These are phyloP conservation scores for Apiospora aurea DNA, from an alignment of 2,329 filamentous ascomycete genomes.

Conservation along the genomic window DNA sequence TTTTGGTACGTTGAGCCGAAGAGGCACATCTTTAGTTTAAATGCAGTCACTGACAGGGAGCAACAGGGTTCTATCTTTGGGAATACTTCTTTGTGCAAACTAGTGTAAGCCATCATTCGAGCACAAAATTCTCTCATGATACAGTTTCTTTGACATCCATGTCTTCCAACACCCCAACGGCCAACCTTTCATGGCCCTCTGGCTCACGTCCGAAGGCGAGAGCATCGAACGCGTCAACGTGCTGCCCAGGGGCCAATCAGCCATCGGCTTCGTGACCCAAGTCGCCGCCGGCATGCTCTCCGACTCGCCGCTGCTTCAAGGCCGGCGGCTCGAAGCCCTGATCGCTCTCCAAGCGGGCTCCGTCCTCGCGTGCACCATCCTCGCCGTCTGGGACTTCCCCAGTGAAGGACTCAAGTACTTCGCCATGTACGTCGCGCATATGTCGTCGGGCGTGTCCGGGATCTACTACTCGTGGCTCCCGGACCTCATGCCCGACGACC, in stretches of 20 bases:
- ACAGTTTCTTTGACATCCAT: slow-evolving; percentile 11
- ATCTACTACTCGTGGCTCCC: slow-evolving; percentile 36
- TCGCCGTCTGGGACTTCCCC: slow-evolving; percentile 24
- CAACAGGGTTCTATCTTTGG: not conserved
- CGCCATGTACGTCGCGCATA: slow-evolving; percentile 29
- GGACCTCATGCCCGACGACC: slow-evolving; percentile 36
- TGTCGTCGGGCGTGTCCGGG: slow-evolving; percentile 29
- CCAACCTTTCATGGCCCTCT: slow-evolving; percentile 30
- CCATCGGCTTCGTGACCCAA: slow-evolving; percentile 28
- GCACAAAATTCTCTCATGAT: not conserved
- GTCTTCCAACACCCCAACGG: slow-evolving; percentile 24
- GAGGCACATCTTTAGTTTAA: not conserved
- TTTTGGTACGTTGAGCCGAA: slow-evolving; percentile 14
- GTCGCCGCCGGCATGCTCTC: slow-evolving; percentile 30
- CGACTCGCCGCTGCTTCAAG: slow-evolving; percentile 28
- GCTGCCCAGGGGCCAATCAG: slow-evolving; percentile 28
- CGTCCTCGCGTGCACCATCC: slow-evolving; percentile 27
- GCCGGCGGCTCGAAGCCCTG: slow-evolving; percentile 30
- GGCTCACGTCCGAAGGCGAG: slow-evolving; percentile 29
- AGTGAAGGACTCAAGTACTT: slow-evolving; percentile 25
- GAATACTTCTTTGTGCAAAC: not conserved
- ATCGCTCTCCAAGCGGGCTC: slow-evolving; percentile 30
- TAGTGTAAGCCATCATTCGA: not conserved
- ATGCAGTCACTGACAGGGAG: not conserved
- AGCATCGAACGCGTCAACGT: slow-evolving; percentile 31